Evolutionary conservation across 2,329 filamentous ascomycete genomes (phyloP).

Genomic region (Grosmannia penicillata): DNA sequence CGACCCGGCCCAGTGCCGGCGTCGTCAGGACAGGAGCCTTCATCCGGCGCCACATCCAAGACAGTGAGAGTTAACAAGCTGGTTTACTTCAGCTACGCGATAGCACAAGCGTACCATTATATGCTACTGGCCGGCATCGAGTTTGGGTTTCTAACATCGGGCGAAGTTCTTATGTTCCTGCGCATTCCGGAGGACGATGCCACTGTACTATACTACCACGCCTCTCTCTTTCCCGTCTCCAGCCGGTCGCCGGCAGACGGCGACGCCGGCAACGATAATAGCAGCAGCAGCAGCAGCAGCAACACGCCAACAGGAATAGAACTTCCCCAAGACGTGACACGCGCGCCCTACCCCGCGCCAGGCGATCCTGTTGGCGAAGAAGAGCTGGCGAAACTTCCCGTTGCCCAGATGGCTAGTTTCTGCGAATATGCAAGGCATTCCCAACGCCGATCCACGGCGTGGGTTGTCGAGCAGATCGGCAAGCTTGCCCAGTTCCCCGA

Average conservation of each 20-base stretch:
- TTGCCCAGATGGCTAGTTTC: slow-evolving; percentile 5
- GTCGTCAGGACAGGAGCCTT: neutral
- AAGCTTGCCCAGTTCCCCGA: slow-evolving; percentile 4
- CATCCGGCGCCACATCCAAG: slow-evolving; percentile 1
- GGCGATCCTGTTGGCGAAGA: slow-evolving; percentile 1
- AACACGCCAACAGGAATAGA: no score
- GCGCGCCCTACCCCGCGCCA: slow-evolving; percentile 1
- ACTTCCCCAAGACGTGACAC: neutral
- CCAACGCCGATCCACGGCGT: slow-evolving; percentile 2
- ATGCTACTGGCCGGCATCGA: neutral
- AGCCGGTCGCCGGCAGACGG: neutral
- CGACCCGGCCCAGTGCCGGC: neutral
- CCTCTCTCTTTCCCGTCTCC: slow-evolving; percentile 3
- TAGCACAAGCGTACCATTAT: neutral
- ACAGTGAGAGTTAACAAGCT: slow-evolving; percentile 1
- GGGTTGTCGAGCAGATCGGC: slow-evolving; percentile 2
- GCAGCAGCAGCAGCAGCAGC: slow-evolving; percentile 1
- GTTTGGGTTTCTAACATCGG: neutral
- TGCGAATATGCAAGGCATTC: slow-evolving; percentile 3
- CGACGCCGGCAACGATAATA: neutral
- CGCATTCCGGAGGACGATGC: neutral
- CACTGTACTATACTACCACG: slow-evolving; percentile 4
- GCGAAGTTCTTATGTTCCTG: neutral
- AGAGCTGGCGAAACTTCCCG: slow-evolving; percentile 1
- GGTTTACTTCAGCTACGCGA: neutral